A percentile compares a stretch with the other conserved stretches of the same genome.
Conservation (phyloP, 2,329 filamentous ascomycete genomes). For the Karstenula rhodostoma region DNA sequence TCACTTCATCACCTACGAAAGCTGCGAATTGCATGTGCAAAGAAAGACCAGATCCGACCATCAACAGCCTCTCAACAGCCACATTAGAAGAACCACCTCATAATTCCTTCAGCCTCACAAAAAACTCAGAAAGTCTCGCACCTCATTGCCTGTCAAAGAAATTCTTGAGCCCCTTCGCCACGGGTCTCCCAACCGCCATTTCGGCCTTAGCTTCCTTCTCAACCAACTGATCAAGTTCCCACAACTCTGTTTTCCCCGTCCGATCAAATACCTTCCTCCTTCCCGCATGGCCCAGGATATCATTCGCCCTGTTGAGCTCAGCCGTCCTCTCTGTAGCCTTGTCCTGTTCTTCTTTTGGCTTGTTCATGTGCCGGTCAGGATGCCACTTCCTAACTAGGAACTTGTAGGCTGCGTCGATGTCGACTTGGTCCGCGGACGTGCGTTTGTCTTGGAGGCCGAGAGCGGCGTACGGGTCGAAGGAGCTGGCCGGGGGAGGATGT, state of each 20-base stretch:
- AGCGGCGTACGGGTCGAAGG: slow-evolving; percentile 1
- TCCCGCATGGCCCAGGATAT: neutral
- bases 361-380: neutral
- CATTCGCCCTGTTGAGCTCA: neutral
- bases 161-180: neutral
- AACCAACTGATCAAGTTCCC: neutral
- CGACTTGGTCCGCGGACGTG: neutral
- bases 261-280: neutral
- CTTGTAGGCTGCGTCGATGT: slow-evolving; percentile 5
- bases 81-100: too few relatives aligned
- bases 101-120: too few relatives aligned
- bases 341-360: neutral
- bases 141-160: neutral
- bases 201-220: neutral
- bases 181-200: neutral
- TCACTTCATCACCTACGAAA: too few relatives aligned
- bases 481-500: neutral
- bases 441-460: neutral
- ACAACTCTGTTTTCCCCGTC: slow-evolving; percentile 3
- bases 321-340: slow-evolving; percentile 1
- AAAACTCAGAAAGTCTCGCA: too few relatives aligned
- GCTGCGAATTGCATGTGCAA: too few relatives aligned
- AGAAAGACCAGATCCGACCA: too few relatives aligned
- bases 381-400: neutral
- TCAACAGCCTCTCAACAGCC: too few relatives aligned